A percentile compares a stretch with the other conserved stretches of the same genome.
Evolutionary conservation across 768 basidiomycete species (phyloP).

Genomic region (Pulveroboletus sp.): DNA sequence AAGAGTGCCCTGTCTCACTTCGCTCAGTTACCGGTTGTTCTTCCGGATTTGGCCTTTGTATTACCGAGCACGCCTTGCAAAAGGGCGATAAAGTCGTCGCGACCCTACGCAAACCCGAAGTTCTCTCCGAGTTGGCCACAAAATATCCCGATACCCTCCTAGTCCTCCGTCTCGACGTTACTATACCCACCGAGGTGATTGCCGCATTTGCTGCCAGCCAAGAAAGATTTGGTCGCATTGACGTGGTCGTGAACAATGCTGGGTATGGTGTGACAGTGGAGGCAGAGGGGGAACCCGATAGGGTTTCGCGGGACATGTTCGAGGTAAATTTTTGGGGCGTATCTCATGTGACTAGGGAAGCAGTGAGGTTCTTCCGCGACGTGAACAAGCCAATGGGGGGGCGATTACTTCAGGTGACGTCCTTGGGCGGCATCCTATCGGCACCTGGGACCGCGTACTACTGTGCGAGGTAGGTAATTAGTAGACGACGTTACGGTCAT

Average conservation of each 20-base stretch:
- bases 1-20: neutral
- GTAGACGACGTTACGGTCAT: neutral
- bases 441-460: conserved; percentile 13
- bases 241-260: no score
- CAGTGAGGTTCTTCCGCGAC: conserved; percentile 22
- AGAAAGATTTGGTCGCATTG: no score
- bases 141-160: conserved; percentile 31
- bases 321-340: conserved; percentile 25
- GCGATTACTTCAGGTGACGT: conserved; percentile 5
- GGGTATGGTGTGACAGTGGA: conserved; percentile 26
- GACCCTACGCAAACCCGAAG: conserved; percentile 37
- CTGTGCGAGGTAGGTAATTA: conserved; percentile 17
- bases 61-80: conserved; percentile 29
- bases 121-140: conserved; percentile 24
- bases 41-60: conserved; percentile 36
- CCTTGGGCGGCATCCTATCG: conserved; percentile 27
- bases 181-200: conserved; percentile 19
- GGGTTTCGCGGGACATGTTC: conserved; percentile 32
- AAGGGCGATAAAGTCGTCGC: conserved; percentile 39
- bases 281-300: conserved; percentile 33
- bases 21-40: conserved; percentile 12
- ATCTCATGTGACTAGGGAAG: conserved; percentile 35
- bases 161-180: conserved; percentile 39
- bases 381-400: conserved; percentile 34
- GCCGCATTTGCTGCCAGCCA: no score